Evolutionary conservation across 164 flowering plant species (phyloP).

Genomic region (Kingdonia uniflora): DNA sequence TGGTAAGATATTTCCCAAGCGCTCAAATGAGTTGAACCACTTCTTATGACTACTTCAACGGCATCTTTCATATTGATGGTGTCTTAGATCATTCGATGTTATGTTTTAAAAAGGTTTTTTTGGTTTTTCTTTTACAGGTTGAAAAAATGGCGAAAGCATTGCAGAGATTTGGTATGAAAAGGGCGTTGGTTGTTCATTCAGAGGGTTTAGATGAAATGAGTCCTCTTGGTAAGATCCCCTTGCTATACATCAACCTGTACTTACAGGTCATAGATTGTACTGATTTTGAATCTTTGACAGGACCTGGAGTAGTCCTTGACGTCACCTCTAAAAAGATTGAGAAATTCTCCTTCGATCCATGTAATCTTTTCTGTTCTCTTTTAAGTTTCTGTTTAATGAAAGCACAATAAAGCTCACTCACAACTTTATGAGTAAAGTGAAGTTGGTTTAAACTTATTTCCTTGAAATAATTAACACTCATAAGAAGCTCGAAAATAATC

Average conservation of each 20-base stretch:
- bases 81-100: no score
- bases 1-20: no score
- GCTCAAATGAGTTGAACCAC: no score
- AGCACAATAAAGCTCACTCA: no score
- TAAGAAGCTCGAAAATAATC: no score
- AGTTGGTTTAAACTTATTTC: no score
- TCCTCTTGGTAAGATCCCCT: slow-evolving; percentile 54
- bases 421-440: no score
- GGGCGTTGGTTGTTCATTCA: slow-evolving; percentile 83
- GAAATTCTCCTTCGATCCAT: slow-evolving; percentile 71
- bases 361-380: slow-evolving; percentile 26
- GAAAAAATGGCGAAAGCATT: slow-evolving; percentile 83
- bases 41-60: no score
- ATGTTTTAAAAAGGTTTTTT: no score
- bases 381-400: background rate
- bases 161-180: slow-evolving; percentile 79
- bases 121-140: slow-evolving; percentile 46
- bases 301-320: slow-evolving; percentile 72
- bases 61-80: no score
- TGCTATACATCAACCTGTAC: background rate
- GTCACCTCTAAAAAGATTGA: slow-evolving; percentile 69
- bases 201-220: slow-evolving; percentile 92
- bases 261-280: slow-evolving; percentile 47
- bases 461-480: no score
- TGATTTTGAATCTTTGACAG: slow-evolving; percentile 22